Base-by-base conservation (phyloP, 768 basidiomycete species). In the Xerocomellus chrysenteron region DNA sequence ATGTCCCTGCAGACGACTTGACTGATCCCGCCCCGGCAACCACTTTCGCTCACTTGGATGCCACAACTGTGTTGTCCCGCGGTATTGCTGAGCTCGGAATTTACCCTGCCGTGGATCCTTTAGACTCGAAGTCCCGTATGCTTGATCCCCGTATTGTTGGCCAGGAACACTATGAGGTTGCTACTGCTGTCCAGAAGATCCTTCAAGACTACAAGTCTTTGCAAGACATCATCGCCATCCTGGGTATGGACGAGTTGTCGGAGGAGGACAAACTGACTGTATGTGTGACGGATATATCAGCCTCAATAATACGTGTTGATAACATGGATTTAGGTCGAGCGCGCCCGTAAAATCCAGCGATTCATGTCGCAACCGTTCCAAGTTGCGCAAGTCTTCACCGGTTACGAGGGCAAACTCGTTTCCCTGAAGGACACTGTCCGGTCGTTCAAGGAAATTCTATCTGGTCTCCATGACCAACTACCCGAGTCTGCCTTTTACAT, bases 291-390 rank as follows among this genome's bases (percentile, higher is more conserved):
- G 30, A 32, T 42, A 5, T 26, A 5, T 39, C 8, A 47, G 50
- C 32, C 44, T 19, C 48, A 5, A n/a, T 32, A 46, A 49, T 40
- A 21, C 39, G 36, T 44, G 17, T 17, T 66, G 47, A 64, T 21
- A 14, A 30, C 4, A 6, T 50, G n/a, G 5, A 66, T 47, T 10
- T 56, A 90, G 88, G 94, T 97, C 79, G 92, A 95, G 80, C 94
- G 94, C 76, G 95, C 94, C 61, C 92, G 94, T 75, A 97, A 97
- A 82, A 94, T 98, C 70, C 94, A 93, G 75, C 90, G 94, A 81
- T 98, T 98, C 92, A 98, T 99, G 97, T 98, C 94, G 65, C 95
- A 99, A 80, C 97, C 97, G 61, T 99, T 99, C 94, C 91, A 92
- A 74, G 96, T 98, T 74, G 97, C 95, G 55, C 94, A 98, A 81